Percentiles rank a stretch among this genome's conserved stretches.
Evolutionary conservation across 2,329 filamentous ascomycete genomes (phyloP).

Genomic region (Trichophyton benhamiae): DNA sequence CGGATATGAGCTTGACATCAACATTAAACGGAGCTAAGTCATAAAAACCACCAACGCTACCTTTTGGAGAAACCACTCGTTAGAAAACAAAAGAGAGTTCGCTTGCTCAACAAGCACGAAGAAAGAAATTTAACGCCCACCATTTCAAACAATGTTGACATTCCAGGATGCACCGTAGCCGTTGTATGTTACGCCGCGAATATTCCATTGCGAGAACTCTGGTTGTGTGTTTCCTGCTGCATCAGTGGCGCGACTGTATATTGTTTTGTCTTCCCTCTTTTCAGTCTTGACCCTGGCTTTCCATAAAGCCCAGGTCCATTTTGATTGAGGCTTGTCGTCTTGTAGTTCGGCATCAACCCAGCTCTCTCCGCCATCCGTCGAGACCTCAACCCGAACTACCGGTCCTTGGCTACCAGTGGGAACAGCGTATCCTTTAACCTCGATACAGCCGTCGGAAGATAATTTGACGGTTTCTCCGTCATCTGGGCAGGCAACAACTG

Average conservation of each 20-base stretch:
- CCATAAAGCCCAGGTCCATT: constrained; percentile 50
- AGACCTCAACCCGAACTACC: constrained; percentile 43
- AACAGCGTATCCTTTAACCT: constrained; percentile 45
- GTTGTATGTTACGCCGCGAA: constrained; percentile 49
- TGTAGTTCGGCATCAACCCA: constrained; percentile 40
- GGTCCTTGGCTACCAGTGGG: constrained; percentile 43
- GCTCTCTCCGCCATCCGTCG: constrained; percentile 36
- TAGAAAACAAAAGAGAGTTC: background rate
- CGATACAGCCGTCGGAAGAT: constrained; percentile 32
- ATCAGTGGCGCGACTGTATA: constrained; percentile 47
- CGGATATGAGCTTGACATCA: background rate
- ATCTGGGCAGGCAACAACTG: constrained; percentile 40
- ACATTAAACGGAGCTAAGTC: background rate
- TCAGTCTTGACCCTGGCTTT: constrained; percentile 29
- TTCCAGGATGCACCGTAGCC: constrained; percentile 45
- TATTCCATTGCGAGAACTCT: constrained; percentile 43
- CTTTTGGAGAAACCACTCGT: background rate
- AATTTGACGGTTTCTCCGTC: constrained; percentile 32
- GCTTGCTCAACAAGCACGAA: background rate
- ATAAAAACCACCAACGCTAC: background rate
- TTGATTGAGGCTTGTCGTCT: constrained; percentile 21
- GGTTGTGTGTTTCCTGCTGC: constrained; percentile 41
- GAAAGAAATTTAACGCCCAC: background rate
- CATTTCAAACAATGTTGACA: constrained; percentile 30
- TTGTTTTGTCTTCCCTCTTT: constrained; percentile 30